phyloP scores from a whole-genome alignment of 192 early-diverging fungal genomes.

The Globomyces pollinis-pini region DNA sequence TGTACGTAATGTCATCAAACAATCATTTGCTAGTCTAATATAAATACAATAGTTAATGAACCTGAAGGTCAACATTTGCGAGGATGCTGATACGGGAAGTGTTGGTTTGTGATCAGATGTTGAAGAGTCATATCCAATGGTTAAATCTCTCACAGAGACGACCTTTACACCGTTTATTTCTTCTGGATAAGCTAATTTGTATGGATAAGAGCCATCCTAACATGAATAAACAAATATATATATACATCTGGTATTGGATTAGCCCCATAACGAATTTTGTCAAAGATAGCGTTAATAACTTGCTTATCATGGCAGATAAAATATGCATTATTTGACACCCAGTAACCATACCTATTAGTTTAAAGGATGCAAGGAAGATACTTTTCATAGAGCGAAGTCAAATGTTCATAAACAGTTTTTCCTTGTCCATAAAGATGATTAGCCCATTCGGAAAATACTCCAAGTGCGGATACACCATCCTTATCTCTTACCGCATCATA shows the following conservation, averaged over 20 bases:
- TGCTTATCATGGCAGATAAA: slow-evolving; percentile 72
- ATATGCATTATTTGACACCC: slow-evolving; percentile 80
- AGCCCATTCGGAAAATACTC: slow-evolving; percentile 64
- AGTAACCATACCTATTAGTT: slow-evolving; percentile 81
- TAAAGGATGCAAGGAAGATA: too few relatives aligned
- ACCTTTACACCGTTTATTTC: slow-evolving; percentile 62
- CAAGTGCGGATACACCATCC: slow-evolving; percentile 84
- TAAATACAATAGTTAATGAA: too few relatives aligned
- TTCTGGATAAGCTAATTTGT: slow-evolving; percentile 64
- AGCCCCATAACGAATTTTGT: slow-evolving; percentile 65
- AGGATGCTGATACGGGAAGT: slow-evolving; percentile 63
- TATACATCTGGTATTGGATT: too few relatives aligned
- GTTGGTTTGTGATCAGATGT: slow-evolving; percentile 44
- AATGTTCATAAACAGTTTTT: slow-evolving; percentile 53
- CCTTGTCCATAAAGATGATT: slow-evolving; percentile 56
- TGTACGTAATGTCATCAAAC: slow-evolving; percentile 20
- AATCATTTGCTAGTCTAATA: slow-evolving; percentile 15
- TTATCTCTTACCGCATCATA: slow-evolving; percentile 77
- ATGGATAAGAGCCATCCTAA: too few relatives aligned
- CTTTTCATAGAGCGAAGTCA: slow-evolving; percentile 68
- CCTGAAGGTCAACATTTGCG: slow-evolving; percentile 94
- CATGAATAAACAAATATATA: too few relatives aligned
- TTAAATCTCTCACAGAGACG: slow-evolving; percentile 74
- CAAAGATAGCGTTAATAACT: slow-evolving; percentile 67
- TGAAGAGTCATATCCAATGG: slow-evolving; percentile 67